Conservation (phyloP, 192 early-diverging fungal species). For the Coemansia sp. region DNA sequence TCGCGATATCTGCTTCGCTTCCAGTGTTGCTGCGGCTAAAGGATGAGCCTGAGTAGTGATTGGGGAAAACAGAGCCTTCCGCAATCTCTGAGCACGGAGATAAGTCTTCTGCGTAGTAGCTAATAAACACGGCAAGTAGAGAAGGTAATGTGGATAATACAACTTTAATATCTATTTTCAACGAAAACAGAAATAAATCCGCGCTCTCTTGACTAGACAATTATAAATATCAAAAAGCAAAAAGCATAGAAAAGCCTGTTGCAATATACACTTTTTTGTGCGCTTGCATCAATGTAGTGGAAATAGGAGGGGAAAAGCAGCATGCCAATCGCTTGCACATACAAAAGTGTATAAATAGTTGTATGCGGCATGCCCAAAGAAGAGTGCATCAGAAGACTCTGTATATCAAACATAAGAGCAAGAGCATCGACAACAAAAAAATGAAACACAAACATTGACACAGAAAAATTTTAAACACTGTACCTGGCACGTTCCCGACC, state of each 20-base stretch:
- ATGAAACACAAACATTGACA: neutral
- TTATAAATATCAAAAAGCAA: no score
- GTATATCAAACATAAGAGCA: neutral
- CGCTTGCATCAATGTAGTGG: no score
- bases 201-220: neutral
- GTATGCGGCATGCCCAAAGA: no score
- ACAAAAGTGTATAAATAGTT: no score
- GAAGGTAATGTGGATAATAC: neutral
- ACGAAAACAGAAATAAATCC: neutral
- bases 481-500: constrained; percentile 42
- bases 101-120: constrained; percentile 7
- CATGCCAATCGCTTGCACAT: no score
- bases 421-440: neutral
- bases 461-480: constrained; percentile 11
- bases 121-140: constrained; percentile 4
- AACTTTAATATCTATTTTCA: neutral
- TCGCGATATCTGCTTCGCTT: constrained; percentile 9
- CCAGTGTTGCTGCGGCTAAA: constrained; percentile 14
- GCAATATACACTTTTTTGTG: no score
- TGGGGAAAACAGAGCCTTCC: neutral
- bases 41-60: neutral
- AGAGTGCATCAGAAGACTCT: no score
- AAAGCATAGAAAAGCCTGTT: neutral
- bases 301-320: no score
- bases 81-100: constrained; percentile 9